Evolutionary conservation across 1,284 basidiomycete species (phyloP), one percentile per base, ranked within the genome.

Genomic region (Bjerkandera adusta): DNA sequence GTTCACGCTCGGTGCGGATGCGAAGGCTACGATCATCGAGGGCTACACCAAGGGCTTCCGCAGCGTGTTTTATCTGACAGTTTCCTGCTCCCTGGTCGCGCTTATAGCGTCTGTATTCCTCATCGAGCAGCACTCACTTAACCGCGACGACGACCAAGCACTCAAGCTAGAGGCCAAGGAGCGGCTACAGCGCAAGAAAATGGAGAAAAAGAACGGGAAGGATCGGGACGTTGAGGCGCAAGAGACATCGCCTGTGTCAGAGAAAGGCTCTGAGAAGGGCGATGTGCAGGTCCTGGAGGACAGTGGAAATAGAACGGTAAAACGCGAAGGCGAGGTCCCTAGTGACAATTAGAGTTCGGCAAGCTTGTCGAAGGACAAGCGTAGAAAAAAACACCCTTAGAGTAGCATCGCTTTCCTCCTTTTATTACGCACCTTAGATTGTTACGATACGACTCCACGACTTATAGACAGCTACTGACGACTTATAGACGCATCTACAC

Each of bases 111-210:
- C 51, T 3, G 26, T 53, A 10, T 50, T 58, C 49, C 21, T 56
- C 20, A 54, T 58, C 24, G 41, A 48, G 30, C 52, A 56, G 20
- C 56, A 54, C 42, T 52, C 54, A 22, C 47, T 58, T 11, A 52
- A 51, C 33, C 47, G 56, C 4, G 51, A 36, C 16, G 56, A 57
- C 34, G 56, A 57, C 35, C 27, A 53, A 38, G 51, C 50, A 27
- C 43, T 53, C 21, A 55, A 55, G 46, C 27, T 47, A 26, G 37
- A 48, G 21, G 49, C 47, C 5, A 53, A 55, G 44, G 50, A 52
- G 36, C 15, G 18, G 25, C 30, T 55, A 18, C 35, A 27, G 43
- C 16, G 35, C 33, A 51, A 36, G 42, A 56, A 54, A 44, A 18
- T 42, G 36, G 41, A 35, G 27, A 48, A 48, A 22, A 29, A 36